phyloP scores from a whole-genome alignment of 2,329 filamentous ascomycete genomes.

The Aspergillus transmontanensis region DNA sequence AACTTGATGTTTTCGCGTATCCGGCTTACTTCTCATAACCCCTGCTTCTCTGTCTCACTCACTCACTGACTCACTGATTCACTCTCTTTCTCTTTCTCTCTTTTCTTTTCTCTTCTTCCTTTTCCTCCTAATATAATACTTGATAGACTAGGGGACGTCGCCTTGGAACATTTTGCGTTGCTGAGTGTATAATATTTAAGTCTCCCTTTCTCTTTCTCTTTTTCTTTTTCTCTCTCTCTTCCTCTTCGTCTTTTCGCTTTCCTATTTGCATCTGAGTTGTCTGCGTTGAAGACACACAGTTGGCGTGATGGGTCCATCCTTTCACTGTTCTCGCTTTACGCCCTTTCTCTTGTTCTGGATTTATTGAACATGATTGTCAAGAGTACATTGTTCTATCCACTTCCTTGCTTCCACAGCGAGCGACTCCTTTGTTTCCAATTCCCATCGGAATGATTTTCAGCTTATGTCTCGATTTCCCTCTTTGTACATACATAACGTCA shows the following conservation, averaged over 20 bases:
- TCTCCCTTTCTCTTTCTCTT: not conserved
- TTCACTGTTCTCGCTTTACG: slow-evolving; percentile 12
- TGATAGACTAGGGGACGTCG: slow-evolving; percentile 36
- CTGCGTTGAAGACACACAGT: slow-evolving; percentile 10
- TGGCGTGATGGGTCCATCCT: slow-evolving; percentile 10
- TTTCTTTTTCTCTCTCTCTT: not conserved
- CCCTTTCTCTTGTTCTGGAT: slow-evolving; percentile 7
- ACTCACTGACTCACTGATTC: too few relatives aligned
- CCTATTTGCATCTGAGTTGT: slow-evolving; percentile 11
- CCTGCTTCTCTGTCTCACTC: not conserved
- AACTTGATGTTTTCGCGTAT: slow-evolving; percentile 20
- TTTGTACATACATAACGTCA: not conserved
- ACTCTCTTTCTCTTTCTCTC: not conserved
- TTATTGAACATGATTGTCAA: slow-evolving; percentile 9
- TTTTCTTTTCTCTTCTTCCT: not conserved
- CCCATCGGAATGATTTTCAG: slow-evolving; percentile 1
- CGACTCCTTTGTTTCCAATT: not conserved
- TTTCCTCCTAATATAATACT: slow-evolving; percentile 34
- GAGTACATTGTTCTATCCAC: slow-evolving; percentile 19
- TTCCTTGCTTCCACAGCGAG: slow-evolving; percentile 3
- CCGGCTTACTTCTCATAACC: not conserved
- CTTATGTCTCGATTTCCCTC: not conserved
- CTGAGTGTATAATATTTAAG: slow-evolving; percentile 25
- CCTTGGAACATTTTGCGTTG: slow-evolving; percentile 28
- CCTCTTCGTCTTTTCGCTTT: not conserved